A percentile compares a stretch with the other conserved stretches of the same genome.
phyloP scores from a whole-genome alignment of 768 basidiomycete species.

The Boletus pseudopeckii region DNA sequence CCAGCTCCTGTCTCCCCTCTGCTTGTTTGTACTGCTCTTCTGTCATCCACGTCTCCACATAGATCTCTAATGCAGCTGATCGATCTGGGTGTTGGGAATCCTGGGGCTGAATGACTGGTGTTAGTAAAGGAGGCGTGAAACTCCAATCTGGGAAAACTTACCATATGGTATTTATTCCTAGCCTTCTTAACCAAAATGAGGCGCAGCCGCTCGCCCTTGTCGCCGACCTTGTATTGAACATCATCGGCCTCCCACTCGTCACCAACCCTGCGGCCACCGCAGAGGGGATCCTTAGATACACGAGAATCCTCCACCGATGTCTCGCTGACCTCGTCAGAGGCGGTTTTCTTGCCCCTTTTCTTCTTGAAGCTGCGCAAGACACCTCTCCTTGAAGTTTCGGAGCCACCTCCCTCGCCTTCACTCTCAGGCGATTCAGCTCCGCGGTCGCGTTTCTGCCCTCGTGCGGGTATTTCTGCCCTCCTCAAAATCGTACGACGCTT shows the following conservation, averaged over 20 bases:
- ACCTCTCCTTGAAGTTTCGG: slow-evolving; percentile 10
- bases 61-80: slow-evolving; percentile 63
- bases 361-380: slow-evolving; percentile 36
- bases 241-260: slow-evolving; percentile 78
- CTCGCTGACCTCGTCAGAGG: slow-evolving; percentile 42
- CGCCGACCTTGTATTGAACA: slow-evolving; percentile 65
- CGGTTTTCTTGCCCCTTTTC: slow-evolving; percentile 51
- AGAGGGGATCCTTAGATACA: slow-evolving; percentile 47
- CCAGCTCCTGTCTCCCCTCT: slow-evolving; percentile 56
- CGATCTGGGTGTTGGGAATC: slow-evolving; percentile 80
- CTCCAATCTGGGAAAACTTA: slow-evolving; percentile 31
- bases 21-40: slow-evolving; percentile 69
- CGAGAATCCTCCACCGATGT: slow-evolving; percentile 47
- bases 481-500: slow-evolving; percentile 56
- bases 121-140: slow-evolving; percentile 7
- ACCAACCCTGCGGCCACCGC: slow-evolving; percentile 58
- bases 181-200: slow-evolving; percentile 70
- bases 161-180: slow-evolving; percentile 71
- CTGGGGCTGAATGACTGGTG: slow-evolving; percentile 49
- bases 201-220: slow-evolving; percentile 65
- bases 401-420: slow-evolving; percentile 17
- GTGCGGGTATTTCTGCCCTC: slow-evolving; percentile 44
- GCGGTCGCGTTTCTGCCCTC: slow-evolving; percentile 68
- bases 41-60: slow-evolving; percentile 75
- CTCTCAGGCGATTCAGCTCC: slow-evolving; percentile 46